These are phyloP conservation scores for Knufia fluminis DNA, from an alignment of 2,329 filamentous ascomycete species.

Conservation along the genomic window DNA sequence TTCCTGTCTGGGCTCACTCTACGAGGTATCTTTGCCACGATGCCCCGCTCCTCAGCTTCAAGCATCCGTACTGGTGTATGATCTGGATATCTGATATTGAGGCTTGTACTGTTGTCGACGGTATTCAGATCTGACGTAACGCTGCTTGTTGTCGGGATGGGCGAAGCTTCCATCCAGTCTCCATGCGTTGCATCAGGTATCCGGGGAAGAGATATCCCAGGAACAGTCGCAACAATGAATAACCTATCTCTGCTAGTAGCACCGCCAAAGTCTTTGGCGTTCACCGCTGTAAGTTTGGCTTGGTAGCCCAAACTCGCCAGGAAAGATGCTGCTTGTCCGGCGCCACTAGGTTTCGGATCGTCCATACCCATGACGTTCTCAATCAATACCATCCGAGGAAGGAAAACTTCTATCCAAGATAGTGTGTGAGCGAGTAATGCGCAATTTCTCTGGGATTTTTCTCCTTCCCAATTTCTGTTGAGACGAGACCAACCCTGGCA, in stretches of 20 bases:
- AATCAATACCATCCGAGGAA: conserved; percentile 63
- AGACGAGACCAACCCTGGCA: conserved; percentile 66
- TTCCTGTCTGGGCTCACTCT: no score
- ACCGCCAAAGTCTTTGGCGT: conserved; percentile 60
- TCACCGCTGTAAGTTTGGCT: conserved; percentile 55
- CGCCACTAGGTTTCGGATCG: background rate
- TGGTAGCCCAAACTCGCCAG: conserved; percentile 73
- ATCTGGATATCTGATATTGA: no score
- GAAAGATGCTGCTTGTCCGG: conserved; percentile 56
- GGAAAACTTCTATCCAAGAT: conserved; percentile 64
- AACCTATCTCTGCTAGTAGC: conserved; percentile 58
- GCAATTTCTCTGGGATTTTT: conserved; percentile 56
- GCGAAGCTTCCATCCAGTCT: conserved; percentile 28
- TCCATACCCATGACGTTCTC: conserved; percentile 69
- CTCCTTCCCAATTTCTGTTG: conserved; percentile 49
- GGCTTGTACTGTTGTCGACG: conserved; percentile 52
- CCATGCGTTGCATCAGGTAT: conserved; percentile 60
- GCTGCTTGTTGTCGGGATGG: conserved; percentile 41
- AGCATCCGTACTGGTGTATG: no score
- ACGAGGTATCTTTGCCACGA: no score
- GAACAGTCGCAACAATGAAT: conserved; percentile 63
- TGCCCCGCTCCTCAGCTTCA: no score
- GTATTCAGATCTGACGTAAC: conserved; percentile 52
- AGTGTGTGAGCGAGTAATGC: conserved; percentile 70
- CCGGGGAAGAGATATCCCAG: conserved; percentile 49